Percentiles rank a stretch among this genome's conserved stretches.
These are phyloP conservation scores for Fusarium anthophilum DNA, from an alignment of 2,329 filamentous ascomycete species.

Conservation along the genomic window DNA sequence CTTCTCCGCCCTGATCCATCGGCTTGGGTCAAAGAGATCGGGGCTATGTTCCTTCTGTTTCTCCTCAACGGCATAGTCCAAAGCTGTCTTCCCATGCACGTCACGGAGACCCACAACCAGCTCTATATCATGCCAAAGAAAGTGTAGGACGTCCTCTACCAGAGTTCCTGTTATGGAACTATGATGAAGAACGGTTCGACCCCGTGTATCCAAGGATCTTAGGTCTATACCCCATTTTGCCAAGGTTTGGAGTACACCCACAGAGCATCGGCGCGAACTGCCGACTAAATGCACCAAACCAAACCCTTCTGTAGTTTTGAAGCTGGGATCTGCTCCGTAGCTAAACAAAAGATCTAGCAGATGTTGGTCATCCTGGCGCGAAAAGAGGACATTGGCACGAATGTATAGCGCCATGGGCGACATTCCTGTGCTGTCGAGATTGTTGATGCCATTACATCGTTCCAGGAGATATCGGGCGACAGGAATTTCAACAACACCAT, in stretches of 20 bases:
- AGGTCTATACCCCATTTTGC: not conserved
- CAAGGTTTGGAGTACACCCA: not conserved
- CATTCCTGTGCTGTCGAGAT: not conserved
- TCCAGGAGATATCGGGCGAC: not conserved
- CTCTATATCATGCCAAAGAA: not conserved
- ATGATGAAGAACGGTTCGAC: not conserved
- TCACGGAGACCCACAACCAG: not conserved
- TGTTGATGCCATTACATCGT: not conserved
- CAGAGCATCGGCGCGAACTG: not conserved
- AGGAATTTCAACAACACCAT: not conserved
- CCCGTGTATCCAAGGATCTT: not conserved
- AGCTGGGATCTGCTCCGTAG: not conserved
- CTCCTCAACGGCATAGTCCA: not conserved
- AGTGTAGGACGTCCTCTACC: not conserved
- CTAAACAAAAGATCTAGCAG: not conserved
- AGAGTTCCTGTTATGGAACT: not conserved
- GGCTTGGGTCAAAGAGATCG: not conserved
- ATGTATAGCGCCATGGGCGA: not conserved
- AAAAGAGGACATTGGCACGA: not conserved
- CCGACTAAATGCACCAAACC: not conserved
- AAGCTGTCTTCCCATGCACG: not conserved
- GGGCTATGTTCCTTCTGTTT: not conserved
- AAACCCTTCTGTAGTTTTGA: not conserved
- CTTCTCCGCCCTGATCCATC: not conserved
- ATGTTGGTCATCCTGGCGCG: accelerated